A percentile compares a stretch with the other conserved stretches of the same genome.
phyloP scores from a whole-genome alignment of 129 eudicot genomes.

The sunflower (Helianthus annuus) region HanXRQr2.0-SUNRISE NC_035448.2:186426421-186426920 shows the following conservation, averaged over 20 bases:
- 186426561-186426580: constrained; percentile 8
- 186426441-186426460: constrained; percentile 26
- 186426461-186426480: constrained; percentile 24
- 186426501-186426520: neutral
- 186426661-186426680: constrained; percentile 6
- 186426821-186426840: no score
- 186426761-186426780: no score
- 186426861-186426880: no score
- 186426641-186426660: constrained; percentile 10
- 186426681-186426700: constrained; percentile 3
- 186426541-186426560: constrained; percentile 12
- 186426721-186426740: constrained; percentile 2
- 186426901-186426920: no score
- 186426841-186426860: no score
- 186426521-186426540: no score
- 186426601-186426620: constrained; percentile 4
- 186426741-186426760: neutral
- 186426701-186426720: constrained; percentile 16
- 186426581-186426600: neutral
- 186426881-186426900: no score
- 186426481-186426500: constrained; percentile 14
- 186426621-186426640: neutral
- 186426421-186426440: no score
- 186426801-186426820: no score
- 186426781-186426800: no score